These are phyloP conservation scores for Cymbidium sinense DNA, from an alignment of 106 monocot species.

Conservation along the genomic window DNA sequence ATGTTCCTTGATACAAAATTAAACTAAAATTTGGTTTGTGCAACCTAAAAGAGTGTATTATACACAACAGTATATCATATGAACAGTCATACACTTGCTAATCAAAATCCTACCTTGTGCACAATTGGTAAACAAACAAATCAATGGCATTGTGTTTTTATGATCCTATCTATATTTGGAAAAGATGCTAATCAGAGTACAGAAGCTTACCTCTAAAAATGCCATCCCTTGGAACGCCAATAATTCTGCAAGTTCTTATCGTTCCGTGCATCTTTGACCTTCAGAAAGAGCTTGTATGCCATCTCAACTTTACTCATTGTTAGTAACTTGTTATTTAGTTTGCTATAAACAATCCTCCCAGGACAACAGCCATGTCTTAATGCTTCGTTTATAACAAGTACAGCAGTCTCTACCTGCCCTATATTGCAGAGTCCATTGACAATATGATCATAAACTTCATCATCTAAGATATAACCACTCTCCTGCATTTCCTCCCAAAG, in stretches of 20 bases:
- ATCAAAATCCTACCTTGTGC: no score
- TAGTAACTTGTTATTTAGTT: conserved; percentile 67
- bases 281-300: conserved; percentile 79
- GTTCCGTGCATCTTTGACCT: conserved; percentile 58
- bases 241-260: conserved; percentile 46
- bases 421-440: conserved; percentile 84
- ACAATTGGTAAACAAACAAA: no score
- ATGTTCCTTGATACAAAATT: no score
- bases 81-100: no score
- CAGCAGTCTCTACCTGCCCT: conserved; percentile 79
- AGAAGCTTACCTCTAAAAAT: conserved; percentile 33
- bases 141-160: no score
- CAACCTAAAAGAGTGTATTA: no score
- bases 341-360: conserved; percentile 67
- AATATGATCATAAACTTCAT: conserved; percentile 83
- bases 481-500: conserved; percentile 95
- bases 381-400: conserved; percentile 69
- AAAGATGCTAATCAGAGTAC: no score
- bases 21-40: no score
- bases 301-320: conserved; percentile 83
- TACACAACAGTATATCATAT: no score
- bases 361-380: conserved; percentile 60
- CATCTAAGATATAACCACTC: conserved; percentile 59
- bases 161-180: no score
- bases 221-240: conserved; percentile 93